These are phyloP conservation scores for Quercus suber DNA, from an alignment of 306 rosid species.

Conservation along the genomic window DNA sequence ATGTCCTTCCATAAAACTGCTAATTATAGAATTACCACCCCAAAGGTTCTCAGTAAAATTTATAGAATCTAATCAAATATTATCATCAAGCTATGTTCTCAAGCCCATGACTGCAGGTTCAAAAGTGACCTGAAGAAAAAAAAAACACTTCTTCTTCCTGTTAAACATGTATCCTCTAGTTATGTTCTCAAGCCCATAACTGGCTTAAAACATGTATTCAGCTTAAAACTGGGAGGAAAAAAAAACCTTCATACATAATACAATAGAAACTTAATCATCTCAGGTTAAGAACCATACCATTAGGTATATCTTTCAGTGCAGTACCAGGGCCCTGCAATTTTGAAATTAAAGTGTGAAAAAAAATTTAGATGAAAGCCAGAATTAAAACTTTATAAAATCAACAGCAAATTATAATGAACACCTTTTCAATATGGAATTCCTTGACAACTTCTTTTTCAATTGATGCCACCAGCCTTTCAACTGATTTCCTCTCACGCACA, in stretches of 20 bases:
- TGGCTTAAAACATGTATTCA: background rate
- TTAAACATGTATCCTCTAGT: background rate
- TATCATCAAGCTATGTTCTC: background rate
- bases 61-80: background rate
- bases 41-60: background rate
- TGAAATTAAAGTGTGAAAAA: constrained; percentile 26
- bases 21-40: background rate
- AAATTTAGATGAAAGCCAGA: constrained; percentile 10
- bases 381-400: constrained; percentile 2
- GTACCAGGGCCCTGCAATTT: constrained; percentile 86
- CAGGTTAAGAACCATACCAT: constrained; percentile 54
- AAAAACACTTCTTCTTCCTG: background rate
- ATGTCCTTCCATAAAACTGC: background rate
- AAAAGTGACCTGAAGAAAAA: background rate
- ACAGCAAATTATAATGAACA: constrained; percentile 20
- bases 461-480: constrained; percentile 92
- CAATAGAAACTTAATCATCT: background rate
- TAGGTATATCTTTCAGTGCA: constrained; percentile 90
- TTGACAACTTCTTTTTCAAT: constrained; percentile 62
- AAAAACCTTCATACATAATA: constrained; percentile 6
- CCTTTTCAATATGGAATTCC: constrained; percentile 92
- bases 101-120: background rate
- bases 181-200: too few relatives aligned
- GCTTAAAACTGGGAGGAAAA: background rate
- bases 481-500: constrained; percentile 89